A percentile compares a stretch with the other conserved stretches of the same genome.
These are phyloP conservation scores for Aspergillus felis DNA, from an alignment of 2,329 filamentous ascomycete genomes.

Conservation along the genomic window DNA sequence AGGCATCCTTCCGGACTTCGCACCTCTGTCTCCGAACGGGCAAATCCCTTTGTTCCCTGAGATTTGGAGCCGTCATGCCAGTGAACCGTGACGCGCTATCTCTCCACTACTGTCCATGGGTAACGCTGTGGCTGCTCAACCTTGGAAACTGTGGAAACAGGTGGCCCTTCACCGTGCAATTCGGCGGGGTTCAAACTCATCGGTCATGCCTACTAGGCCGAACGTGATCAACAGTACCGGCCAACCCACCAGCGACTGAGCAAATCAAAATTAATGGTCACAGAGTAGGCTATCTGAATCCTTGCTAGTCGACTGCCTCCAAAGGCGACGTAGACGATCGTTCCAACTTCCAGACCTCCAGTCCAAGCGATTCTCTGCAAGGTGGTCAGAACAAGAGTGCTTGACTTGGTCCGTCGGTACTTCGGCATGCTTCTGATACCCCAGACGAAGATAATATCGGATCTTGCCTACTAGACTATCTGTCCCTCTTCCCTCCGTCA, in stretches of 20 bases:
- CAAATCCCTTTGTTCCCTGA: neutral
- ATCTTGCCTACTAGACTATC: slow-evolving; percentile 6
- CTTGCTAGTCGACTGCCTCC: slow-evolving; percentile 8
- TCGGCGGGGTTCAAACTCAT: neutral
- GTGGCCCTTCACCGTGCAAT: neutral
- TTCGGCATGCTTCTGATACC: slow-evolving; percentile 22
- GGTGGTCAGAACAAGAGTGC: neutral
- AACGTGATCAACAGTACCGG: slow-evolving; percentile 1
- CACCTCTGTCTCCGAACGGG: neutral
- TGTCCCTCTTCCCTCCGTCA: neutral
- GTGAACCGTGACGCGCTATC: neutral
- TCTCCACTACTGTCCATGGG: neutral
- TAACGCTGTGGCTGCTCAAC: neutral
- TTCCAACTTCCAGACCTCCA: slow-evolving; percentile 8
- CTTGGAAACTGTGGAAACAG: slow-evolving; percentile 1
- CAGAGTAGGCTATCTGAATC: neutral
- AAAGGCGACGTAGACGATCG: slow-evolving; percentile 11
- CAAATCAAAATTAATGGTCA: neutral
- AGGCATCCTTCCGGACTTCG: slow-evolving; percentile 7
- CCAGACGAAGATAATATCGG: slow-evolving; percentile 24
- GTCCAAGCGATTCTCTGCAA: slow-evolving; percentile 17
- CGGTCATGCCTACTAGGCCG: neutral
- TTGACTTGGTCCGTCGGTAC: neutral
- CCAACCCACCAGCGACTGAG: neutral
- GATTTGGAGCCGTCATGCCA: neutral